Base-by-base conservation (phyloP, 371 early-diverging fungal genomes). In the Mortierella sp. region DNA sequence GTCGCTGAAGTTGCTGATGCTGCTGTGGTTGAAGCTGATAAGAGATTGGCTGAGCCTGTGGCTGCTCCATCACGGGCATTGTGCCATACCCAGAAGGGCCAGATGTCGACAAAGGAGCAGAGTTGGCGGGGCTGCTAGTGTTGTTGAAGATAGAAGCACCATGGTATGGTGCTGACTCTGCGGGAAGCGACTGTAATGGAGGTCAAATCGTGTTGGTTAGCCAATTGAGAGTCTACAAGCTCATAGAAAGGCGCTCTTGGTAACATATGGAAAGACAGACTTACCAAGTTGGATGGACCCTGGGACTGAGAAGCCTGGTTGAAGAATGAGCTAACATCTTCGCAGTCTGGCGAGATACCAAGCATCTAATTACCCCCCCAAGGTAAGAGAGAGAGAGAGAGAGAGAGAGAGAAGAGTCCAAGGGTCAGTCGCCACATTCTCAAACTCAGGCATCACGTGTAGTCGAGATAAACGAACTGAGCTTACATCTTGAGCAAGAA, bases 401-500 rank as follows among this genome's bases (percentile, higher is more conserved):
- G 19, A 29, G 44, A 16, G 2, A 21, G 18, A 43, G 14, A 23
- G n/a, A 23, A n/a, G 16, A 46, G 28, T 30, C 29, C 9, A n/a
- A n/a, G n/a, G n/a, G 37, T 37, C 37, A 52, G 46, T 25, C 25
- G 14, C 57, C 57, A 28, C 55, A 21, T 25, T 37, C 1, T 30
- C n/a, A 14, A 29, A 43, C 12, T 19, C 37, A 28, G 16, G 23
- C 1, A 26, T 21, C 12, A 9, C 7, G n/a, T 9, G 18, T 1
- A 11, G 1, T 29, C 28, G 11, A 9, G 0, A n/a, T 7, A 28
- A 5, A 5, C 4, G 3, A 37, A 50, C 21, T 53, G 21, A 9
- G 44, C 79, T 60, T 79, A 79, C 80, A 60, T 73, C 74, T 61
- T 79, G 70, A 7, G 70, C 73, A 6, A 79, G 73, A 19, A 73